Evolutionary conservation across 345 rosid species (phyloP), one percentile per base, ranked within the genome.

Genomic region (Streptanthus diversifolius): DNA sequence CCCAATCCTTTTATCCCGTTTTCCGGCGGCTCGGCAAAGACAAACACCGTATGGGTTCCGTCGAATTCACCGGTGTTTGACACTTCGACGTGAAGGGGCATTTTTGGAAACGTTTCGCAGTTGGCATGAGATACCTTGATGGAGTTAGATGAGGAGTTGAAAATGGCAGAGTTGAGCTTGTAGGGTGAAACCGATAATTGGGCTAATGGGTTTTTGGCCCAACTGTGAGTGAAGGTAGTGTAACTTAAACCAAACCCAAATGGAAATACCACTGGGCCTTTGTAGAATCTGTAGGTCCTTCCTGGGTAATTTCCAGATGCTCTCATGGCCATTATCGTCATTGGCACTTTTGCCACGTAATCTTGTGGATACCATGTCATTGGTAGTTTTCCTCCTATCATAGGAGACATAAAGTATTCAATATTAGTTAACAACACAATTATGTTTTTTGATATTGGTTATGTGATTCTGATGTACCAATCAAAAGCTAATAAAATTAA

Each of bases 321-420:
- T 49, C 99, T 77, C 96, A 91, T 85, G 58, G 80, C 84, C 99
- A 93, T 93, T 80, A 79, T 74, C 17, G 96, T 87, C 99, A 95
- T 95, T 18, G 99, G 98, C 5, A 87, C 83, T 57, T 83, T 87
- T 37, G 87, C 66, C 7, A 88, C 75, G 63, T 87, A 95, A 2
- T 81, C 84, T 71, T 90, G 87, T 6, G 97, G 99, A 68, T 95
- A 95, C 96, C 97, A 91, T 30, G 99, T 95, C 87, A 95, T 79
- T 2, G 99, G 99, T 68, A 95, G 45, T 70, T 90, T 91, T 21
- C 99, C 99, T 27, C 98, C 98, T 91, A 75, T 19, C 36, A 70
- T 6, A 53, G 12, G 19, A 68, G 9, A n/a, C 8, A 47, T 11
- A 17, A 45, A 14, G 12, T 63, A 41, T 65, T 65, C 9, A 18